Evolutionary conservation across 331 rosid species (phyloP), one percentile per base, ranked within the genome.

Genomic region (Rosa hybrid): DNA sequence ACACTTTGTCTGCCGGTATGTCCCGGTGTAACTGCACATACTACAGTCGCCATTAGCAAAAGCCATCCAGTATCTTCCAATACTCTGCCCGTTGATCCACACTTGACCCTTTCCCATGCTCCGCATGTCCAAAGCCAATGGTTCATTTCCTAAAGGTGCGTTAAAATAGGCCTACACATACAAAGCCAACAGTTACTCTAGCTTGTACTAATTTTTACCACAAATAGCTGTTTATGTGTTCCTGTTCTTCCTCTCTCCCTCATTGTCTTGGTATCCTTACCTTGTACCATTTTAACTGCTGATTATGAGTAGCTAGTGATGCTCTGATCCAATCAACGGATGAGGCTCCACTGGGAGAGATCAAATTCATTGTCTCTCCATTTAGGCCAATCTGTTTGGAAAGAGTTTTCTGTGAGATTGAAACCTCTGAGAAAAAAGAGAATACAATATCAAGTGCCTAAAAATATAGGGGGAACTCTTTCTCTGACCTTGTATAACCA

Each of bases 61-160:
- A 82, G 91, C 83, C 90, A 86, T 84, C 98, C 99, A 96, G 83
- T 93, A 93, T 86, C 99, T 89, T 78, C 99, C 99, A 51, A 96
- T 92, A 86, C 97, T 96, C 76, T 90, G 92, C 9, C 98, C 97
- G 21, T 91, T 96, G 83, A 93, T 90, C 99, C 98, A 96, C 45
- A 89, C 97, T 90, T 93, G 98, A 59, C 99, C 99, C 84, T 92
- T 96, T 53, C 97, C 99, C 97, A 96, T 96, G 69, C 94, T 92
- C 73, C 81, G 82, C 86, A 96, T 57, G 94, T 96, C 97, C 87
- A 96, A 86, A 46, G 92, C 99, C 88, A 96, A 71, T 18, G 97
- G 92, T 80, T 90, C 97, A 0, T 86, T 81, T 76, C 98, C 98
- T 27, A 18, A 76, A 0, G 98, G 97, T 44, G 94, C 91, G 41